Evolutionary conservation across 768 basidiomycete species (phyloP).

Genomic region (Suillus cothurnatus): DNA sequence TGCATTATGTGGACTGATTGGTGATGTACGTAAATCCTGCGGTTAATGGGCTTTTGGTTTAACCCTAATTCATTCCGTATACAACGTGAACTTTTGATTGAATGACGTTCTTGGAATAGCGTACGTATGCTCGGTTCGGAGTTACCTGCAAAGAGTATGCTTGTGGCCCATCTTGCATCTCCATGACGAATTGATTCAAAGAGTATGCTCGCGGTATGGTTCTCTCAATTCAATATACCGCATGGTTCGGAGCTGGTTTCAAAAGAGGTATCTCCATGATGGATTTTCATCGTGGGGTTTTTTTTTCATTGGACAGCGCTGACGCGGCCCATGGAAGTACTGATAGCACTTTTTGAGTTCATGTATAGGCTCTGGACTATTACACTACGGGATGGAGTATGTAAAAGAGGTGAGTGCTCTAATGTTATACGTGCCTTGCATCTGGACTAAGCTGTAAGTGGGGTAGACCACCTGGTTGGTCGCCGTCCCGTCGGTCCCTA

Average conservation of each 20-base stretch:
- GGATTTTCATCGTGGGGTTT: not conserved
- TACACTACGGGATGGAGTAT: not conserved
- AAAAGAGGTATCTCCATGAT: not conserved
- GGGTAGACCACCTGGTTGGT: not conserved
- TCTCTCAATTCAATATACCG: not conserved
- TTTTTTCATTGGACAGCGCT: not conserved
- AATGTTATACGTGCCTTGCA: no score
- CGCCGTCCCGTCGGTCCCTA: not conserved
- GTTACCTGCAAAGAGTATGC: not conserved
- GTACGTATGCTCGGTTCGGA: not conserved
- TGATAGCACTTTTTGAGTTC: not conserved
- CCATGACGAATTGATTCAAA: not conserved
- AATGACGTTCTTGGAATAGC: not conserved
- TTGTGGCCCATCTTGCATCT: not conserved
- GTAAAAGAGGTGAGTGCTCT: no score
- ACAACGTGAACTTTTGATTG: not conserved
- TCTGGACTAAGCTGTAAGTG: not conserved
- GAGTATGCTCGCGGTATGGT: not conserved
- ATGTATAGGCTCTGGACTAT: not conserved
- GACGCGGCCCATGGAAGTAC: no score
- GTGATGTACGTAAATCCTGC: slow-evolving; percentile 1
- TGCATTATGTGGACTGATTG: no score
- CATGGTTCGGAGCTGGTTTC: not conserved
- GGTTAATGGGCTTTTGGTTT: not conserved
- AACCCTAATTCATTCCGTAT: not conserved